These are phyloP conservation scores for Pythium coloratum DNA, from an alignment of 352 stramenopile genomes.

Conservation along the genomic window DNA sequence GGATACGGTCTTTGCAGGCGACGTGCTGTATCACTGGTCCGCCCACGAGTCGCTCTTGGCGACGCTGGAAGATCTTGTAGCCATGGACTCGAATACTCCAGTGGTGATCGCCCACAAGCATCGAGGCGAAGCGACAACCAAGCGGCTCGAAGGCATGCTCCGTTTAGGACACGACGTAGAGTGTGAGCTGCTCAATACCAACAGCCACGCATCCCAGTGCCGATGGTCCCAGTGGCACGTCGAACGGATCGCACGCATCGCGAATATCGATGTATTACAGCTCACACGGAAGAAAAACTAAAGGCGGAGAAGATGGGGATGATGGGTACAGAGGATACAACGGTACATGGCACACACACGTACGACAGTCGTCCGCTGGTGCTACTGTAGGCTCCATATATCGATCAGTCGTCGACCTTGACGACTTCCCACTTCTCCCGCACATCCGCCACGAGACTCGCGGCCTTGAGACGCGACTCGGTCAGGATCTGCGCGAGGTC, in stretches of 20 bases:
- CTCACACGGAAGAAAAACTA: slow-evolving; percentile 21
- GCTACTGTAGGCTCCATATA: background rate
- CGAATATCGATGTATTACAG: slow-evolving; percentile 28
- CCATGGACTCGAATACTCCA: background rate
- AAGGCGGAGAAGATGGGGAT: background rate
- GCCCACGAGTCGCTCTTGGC: slow-evolving; percentile 43
- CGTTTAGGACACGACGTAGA: background rate
- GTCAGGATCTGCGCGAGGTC: slow-evolving; percentile 22
- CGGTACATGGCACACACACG: background rate
- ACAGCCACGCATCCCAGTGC: slow-evolving; percentile 8
- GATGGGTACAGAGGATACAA: background rate
- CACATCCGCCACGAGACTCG: slow-evolving; percentile 24
- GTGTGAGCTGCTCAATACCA: background rate
- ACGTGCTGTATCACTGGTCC: slow-evolving; percentile 69
- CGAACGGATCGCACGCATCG: slow-evolving; percentile 20
- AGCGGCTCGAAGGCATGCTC: slow-evolving; percentile 33
- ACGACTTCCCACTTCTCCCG: slow-evolving; percentile 26
- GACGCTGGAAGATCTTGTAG: slow-evolving; percentile 32
- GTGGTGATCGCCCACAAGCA: slow-evolving; percentile 61
- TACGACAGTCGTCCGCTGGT: background rate
- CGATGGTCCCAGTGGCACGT: slow-evolving; percentile 33
- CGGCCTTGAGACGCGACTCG: slow-evolving; percentile 26
- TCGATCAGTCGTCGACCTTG: slow-evolving; percentile 14
- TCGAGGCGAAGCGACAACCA: slow-evolving; percentile 32
- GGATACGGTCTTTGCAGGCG: slow-evolving; percentile 42